These are phyloP conservation scores for Emergomyces orientalis DNA, from an alignment of 2,329 filamentous ascomycete species.

Conservation along the genomic window DNA sequence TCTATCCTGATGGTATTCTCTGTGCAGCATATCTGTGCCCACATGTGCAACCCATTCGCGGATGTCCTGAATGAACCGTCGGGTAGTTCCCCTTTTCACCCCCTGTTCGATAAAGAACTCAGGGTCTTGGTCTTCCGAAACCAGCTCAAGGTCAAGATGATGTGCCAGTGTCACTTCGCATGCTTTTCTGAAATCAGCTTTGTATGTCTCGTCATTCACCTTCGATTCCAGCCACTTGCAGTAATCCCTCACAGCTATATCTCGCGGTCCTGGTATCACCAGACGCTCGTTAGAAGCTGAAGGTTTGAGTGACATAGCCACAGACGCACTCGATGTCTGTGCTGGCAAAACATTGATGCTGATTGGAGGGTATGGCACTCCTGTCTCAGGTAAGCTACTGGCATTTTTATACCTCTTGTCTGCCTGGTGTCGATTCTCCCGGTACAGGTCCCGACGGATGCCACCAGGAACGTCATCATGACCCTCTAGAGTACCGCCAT, in stretches of 20 bases:
- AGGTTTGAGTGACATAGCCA: background rate
- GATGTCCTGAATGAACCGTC: slow-evolving; percentile 26
- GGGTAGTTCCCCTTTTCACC: slow-evolving; percentile 23
- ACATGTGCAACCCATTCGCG: slow-evolving; percentile 14
- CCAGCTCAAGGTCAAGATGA: slow-evolving; percentile 22
- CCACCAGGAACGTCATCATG: slow-evolving; percentile 26
- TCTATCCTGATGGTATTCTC: background rate
- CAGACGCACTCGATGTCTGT: slow-evolving; percentile 11
- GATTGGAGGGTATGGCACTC: slow-evolving; percentile 20
- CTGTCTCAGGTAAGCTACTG: slow-evolving; percentile 10
- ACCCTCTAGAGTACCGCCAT: slow-evolving; percentile 18
- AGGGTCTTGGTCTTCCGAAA: slow-evolving; percentile 24
- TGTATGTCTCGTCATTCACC: slow-evolving; percentile 10
- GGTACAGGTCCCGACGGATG: slow-evolving; percentile 26
- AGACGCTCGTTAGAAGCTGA: background rate
- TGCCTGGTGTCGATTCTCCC: slow-evolving; percentile 23
- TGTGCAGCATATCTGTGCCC: background rate
- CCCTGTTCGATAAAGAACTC: slow-evolving; percentile 24
- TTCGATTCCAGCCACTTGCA: slow-evolving; percentile 21
- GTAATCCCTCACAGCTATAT: slow-evolving; percentile 20
- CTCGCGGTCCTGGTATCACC: slow-evolving; percentile 18
- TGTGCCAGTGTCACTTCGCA: slow-evolving; percentile 19
- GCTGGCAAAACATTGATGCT: slow-evolving; percentile 25
- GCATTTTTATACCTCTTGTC: slow-evolving; percentile 19
- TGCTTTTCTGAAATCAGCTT: slow-evolving; percentile 20